Base-by-base conservation (phyloP, 371 early-diverging fungal genomes). In the Sporodiniella umbellata region DNA sequence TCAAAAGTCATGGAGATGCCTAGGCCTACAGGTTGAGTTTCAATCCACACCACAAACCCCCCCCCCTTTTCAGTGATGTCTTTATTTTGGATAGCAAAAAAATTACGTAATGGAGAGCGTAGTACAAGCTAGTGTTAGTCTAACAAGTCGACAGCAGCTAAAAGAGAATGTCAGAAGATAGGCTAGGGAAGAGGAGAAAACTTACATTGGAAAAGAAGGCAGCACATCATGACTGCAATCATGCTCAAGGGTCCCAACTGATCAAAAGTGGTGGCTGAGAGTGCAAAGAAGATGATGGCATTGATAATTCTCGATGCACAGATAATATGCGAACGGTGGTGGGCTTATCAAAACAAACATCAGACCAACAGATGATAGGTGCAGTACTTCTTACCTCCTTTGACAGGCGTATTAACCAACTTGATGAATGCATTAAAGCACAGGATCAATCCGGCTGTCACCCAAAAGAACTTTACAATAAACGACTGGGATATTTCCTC, bases 141-240 rank as follows among this genome's bases (percentile, higher is more conserved):
- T 24, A 68, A 55, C 30, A 72, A 55, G 53, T 72, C 69, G 15
- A 72, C 57, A 24, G 56, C 57, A 49, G 62, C 69, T 63, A 48
- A 10, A 47, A 30, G 33, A 26, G 56, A 33, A 25, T 18, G 35
- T 45, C 42, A 10, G 11, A 33, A 48, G 8, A 18, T 42, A 37
- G 39, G n/a, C 2, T 47, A 4, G 38, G 11, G 26, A 42, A 23
- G 8, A 23, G 21, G 31, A 30, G 37, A 22, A 21, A n/a, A 62
- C 69, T 64, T 65, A 75, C 75, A 64, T 61, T 79, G 79, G 21
- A 79, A 24, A 3, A 68, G 47, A 22, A 79, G 63, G 44, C 75
- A 81, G 33, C 66, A 67, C 37, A 73, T 71, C 75, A 79, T 72
- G 24, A 78, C 50, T 3, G 73, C 74, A 23, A 78, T 49, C 52